phyloP scores from a whole-genome alignment of 108 stramenopile genomes.

The Skeletonema costatum region DNA sequence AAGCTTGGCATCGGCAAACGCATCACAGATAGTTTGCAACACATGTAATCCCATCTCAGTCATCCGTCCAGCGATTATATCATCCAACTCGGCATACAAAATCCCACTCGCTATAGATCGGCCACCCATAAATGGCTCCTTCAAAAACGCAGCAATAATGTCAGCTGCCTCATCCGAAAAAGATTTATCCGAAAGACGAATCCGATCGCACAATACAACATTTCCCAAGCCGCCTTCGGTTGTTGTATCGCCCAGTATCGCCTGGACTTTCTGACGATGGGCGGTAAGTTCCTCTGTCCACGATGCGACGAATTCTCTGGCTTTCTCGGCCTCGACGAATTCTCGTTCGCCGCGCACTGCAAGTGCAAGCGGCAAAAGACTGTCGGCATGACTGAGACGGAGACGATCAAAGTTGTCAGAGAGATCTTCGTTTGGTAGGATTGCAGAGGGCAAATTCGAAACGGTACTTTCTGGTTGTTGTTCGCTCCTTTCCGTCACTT shows the following conservation, averaged over 20 bases:
- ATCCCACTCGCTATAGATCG: conserved; percentile 42
- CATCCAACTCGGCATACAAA: conserved; percentile 35
- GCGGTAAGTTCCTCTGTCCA: conserved; percentile 46
- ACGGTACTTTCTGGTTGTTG: too few relatives aligned
- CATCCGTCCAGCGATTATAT: conserved; percentile 47
- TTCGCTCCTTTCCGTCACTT: too few relatives aligned
- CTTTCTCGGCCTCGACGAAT: conserved; percentile 38
- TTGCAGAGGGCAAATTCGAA: too few relatives aligned
- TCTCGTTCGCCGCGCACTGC: conserved; percentile 39
- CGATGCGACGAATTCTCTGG: conserved; percentile 21
- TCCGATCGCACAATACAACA: conserved; percentile 43
- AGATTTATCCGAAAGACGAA: conserved; percentile 47
- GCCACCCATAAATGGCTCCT: conserved; percentile 30
- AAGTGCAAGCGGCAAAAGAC: too few relatives aligned
- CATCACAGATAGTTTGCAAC: conserved; percentile 45
- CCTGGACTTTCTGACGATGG: conserved; percentile 25
- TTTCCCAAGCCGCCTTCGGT: neutral
- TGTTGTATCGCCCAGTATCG: conserved; percentile 8
- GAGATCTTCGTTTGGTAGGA: too few relatives aligned
- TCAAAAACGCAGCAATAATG: conserved; percentile 44
- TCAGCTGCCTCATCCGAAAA: conserved; percentile 49
- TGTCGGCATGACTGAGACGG: too few relatives aligned
- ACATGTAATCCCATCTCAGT: conserved; percentile 50
- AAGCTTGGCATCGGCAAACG: conserved; percentile 43
- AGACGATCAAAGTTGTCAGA: too few relatives aligned